Evolutionary conservation across 2,329 filamentous ascomycete species (phyloP).

Genomic region (Fusarium penzigii): DNA sequence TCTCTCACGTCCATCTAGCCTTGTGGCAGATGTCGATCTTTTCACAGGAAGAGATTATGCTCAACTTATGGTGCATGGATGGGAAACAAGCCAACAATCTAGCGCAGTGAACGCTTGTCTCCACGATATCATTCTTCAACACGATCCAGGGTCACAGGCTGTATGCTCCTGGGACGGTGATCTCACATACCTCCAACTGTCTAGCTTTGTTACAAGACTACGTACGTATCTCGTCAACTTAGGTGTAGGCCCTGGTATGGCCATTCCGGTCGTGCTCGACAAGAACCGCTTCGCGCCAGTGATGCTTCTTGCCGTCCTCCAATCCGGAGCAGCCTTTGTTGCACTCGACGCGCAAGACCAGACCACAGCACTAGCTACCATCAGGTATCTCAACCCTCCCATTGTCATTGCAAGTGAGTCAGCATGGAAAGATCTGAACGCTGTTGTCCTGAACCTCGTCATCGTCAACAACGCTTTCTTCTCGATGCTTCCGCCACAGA

Average conservation of each 20-base stretch:
- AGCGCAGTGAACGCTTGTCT: constrained; percentile 44
- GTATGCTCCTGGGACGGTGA: constrained; percentile 48
- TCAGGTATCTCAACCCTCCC: constrained; percentile 44
- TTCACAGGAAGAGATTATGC: constrained; percentile 58
- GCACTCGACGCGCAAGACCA: constrained; percentile 49
- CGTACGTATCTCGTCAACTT: constrained; percentile 49
- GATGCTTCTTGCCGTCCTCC: constrained; percentile 68
- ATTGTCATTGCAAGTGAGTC: constrained; percentile 48
- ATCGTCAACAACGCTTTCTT: constrained; percentile 46
- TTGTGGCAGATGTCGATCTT: constrained; percentile 49
- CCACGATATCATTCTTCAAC: constrained; percentile 46
- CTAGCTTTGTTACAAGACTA: constrained; percentile 39
- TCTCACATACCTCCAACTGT: constrained; percentile 43
- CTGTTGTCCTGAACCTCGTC: constrained; percentile 42
- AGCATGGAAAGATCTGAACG: constrained; percentile 40
- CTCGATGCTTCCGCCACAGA: constrained; percentile 34
- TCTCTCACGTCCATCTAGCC: constrained; percentile 41
- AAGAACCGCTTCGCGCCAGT: constrained; percentile 71
- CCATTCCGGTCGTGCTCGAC: constrained; percentile 68
- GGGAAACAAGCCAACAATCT: constrained; percentile 40
- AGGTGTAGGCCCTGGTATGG: constrained; percentile 52
- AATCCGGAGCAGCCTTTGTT: constrained; percentile 55
- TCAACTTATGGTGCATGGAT: constrained; percentile 55
- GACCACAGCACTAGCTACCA: constrained; percentile 42
- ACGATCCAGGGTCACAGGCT: constrained; percentile 43